Base-by-base conservation (phyloP, 257 asterid species). In the Misopates orontium region DNA sequence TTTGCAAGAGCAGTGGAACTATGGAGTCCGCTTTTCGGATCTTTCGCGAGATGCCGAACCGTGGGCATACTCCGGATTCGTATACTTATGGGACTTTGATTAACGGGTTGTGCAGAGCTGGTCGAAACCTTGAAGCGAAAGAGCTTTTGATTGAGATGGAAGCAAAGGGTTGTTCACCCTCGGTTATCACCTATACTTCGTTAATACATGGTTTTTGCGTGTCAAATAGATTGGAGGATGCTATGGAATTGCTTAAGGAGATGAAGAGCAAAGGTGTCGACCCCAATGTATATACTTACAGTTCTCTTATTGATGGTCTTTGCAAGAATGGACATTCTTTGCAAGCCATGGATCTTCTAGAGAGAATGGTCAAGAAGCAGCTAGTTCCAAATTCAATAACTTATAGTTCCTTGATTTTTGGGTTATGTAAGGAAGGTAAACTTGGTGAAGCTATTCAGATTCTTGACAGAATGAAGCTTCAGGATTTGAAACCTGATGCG, bases 71-170 rank as follows among this genome's bases (percentile, higher is more conserved):
- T 32, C 95, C 96, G 0, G 97, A 94, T 86, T 80, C 96, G 2
- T 94, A 83, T 81, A 88, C 96, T 14, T 90, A 90, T 60, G 95
- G 97, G 32, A 86, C 96, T 66, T 71, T 94, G 82, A 94, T 94
- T 61, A 86, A 75, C 56, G 99, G 96, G 68, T 77, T 94, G 76
- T 94, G 96, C 70, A 82, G 73, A 68, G 73, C 52, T 31, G 96
- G 95, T 45, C 83, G 85, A 78, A 78, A 72, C 22, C 69, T 64
- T 14, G 99, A 94, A 62, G 97, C 96, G 9, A 90, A 83, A 66
- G 95, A 88, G 82, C 95, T 94, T 71, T 73, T 87, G 67, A 49
- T 70, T 11, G 95, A 88, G 66, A 94, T 94, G 99, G 94, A 83
- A 41, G 82, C 83, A 17, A 88, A 83, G 42, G 84, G 78, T 19